Evolutionary conservation across 306 rosid species (phyloP), one percentile per base, ranked within the genome.

Genomic region (Vigna hirtella): DNA sequence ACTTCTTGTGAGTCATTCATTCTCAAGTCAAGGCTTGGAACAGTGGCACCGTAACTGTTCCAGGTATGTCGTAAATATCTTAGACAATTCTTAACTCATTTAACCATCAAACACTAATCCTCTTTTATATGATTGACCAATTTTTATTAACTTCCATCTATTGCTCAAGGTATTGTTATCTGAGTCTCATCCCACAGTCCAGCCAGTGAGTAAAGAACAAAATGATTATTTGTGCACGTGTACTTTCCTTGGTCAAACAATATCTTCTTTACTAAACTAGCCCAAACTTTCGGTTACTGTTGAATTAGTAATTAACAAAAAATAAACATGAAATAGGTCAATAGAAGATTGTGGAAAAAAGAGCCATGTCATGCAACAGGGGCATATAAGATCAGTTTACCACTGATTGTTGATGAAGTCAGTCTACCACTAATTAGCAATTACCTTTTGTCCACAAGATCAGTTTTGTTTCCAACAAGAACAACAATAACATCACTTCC

Each of bases 371-470:
- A 56, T 47, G 69, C 56, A 57, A 56, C 72, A 13, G 42, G 49
- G 40, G 52, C 36, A 2, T 70, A 28, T 62, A 69, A 63, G 18
- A 18, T 18, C 18, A 65, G 62, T 72, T 81, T 61, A 18, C 18
- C 18, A 18, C 18, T 18, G 18, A 18, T 18, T 18, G 18, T 18
- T 18, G 18, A 43, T 71, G 17, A 72, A 53, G 53, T 57, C 32
- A 47, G 43, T 66, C 70, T 50, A 42, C 43, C n/a, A 36, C 66
- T 18, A 53, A 53, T 48, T 70, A 51, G 32, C 40, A 50, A 75
- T 74, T 89, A 93, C 98, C 98, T 93, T 84, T 93, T 93, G 66
- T 93, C 98, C 77, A 93, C 96, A 79, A 93, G 97, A 74, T 93
- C 94, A 24, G 98, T 93, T 87, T 93, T 93, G 87, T 93, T 93